A percentile compares a stretch with the other conserved stretches of the same genome.
Evolutionary conservation across 495 filamentous ascomycete genomes (phyloP).

Genomic region (Darksidea phi): DNA sequence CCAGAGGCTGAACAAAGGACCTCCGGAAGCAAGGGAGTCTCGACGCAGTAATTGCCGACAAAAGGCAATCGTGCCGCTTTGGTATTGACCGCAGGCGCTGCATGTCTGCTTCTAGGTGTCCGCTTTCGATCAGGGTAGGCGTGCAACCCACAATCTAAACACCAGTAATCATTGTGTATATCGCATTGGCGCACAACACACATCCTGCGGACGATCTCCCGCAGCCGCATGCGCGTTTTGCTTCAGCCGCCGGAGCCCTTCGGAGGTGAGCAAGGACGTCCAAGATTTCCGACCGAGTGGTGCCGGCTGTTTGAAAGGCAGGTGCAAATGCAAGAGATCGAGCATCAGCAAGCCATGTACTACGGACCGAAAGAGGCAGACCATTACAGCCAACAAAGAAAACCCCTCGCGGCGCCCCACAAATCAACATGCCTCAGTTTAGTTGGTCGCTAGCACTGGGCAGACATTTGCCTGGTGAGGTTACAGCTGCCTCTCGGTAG

Average conservation of each 20-base stretch:
- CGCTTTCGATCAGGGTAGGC: slow-evolving; percentile 2
- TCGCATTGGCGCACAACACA: neutral
- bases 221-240: slow-evolving; percentile 3
- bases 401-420: no score
- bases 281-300: neutral
- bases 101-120: neutral
- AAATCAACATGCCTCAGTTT: no score
- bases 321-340: neutral
- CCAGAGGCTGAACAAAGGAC: no score
- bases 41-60: neutral
- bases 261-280: neutral
- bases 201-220: slow-evolving; percentile 20
- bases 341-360: neutral
- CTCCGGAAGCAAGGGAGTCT: no score
- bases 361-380: neutral
- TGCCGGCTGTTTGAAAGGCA: slow-evolving; percentile 7
- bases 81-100: neutral
- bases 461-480: no score
- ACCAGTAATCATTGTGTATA: neutral
- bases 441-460: no score
- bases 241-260: slow-evolving; percentile 22
- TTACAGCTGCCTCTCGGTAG: no score
- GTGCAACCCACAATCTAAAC: neutral
- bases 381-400: no score
- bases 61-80: slow-evolving; percentile 6